A percentile compares a stretch with the other conserved stretches of the same genome.
Conservation (phyloP, 1,284 basidiomycete species). For the Neonothopanus nambi region DNA sequence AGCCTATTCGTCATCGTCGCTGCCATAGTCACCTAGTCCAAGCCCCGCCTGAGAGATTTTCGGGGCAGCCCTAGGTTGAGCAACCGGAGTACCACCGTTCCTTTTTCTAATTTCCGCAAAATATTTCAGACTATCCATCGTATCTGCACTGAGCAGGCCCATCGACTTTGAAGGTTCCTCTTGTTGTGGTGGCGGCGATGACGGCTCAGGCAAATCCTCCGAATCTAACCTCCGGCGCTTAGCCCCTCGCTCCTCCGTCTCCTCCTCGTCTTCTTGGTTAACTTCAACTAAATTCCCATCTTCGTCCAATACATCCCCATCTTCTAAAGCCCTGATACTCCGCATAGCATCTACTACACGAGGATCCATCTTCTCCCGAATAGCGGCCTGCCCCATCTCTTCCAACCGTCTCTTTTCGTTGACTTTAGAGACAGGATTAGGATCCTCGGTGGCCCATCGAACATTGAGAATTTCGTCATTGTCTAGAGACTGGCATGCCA, state of each 20-base stretch:
- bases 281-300: slow-evolving; percentile 36
- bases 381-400: slow-evolving; percentile 81
- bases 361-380: slow-evolving; percentile 81
- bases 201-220: slow-evolving; percentile 19
- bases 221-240: slow-evolving; percentile 42
- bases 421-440: slow-evolving; percentile 86
- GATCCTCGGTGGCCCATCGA: slow-evolving; percentile 96
- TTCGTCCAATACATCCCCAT: slow-evolving; percentile 62
- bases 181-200: slow-evolving; percentile 20
- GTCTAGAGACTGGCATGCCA: slow-evolving; percentile 98
- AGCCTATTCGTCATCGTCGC: slow-evolving; percentile 65
- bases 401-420: slow-evolving; percentile 82
- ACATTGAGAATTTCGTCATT: slow-evolving; percentile 98
- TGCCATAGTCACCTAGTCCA: slow-evolving; percentile 72
- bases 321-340: slow-evolving; percentile 80
- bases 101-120: slow-evolving; percentile 78
- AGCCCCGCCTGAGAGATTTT: slow-evolving; percentile 43
- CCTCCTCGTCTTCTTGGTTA: slow-evolving; percentile 39
- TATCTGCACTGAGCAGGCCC: slow-evolving; percentile 76
- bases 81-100: slow-evolving; percentile 37
- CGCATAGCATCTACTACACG: slow-evolving; percentile 86
- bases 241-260: slow-evolving; percentile 34
- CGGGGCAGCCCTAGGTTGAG: slow-evolving; percentile 30
- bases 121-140: slow-evolving; percentile 83
- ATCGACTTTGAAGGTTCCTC: slow-evolving; percentile 32